Percentiles rank a stretch among this genome's conserved stretches.
Conservation (phyloP, 768 basidiomycete species). For the Suillus paluster region DNA sequence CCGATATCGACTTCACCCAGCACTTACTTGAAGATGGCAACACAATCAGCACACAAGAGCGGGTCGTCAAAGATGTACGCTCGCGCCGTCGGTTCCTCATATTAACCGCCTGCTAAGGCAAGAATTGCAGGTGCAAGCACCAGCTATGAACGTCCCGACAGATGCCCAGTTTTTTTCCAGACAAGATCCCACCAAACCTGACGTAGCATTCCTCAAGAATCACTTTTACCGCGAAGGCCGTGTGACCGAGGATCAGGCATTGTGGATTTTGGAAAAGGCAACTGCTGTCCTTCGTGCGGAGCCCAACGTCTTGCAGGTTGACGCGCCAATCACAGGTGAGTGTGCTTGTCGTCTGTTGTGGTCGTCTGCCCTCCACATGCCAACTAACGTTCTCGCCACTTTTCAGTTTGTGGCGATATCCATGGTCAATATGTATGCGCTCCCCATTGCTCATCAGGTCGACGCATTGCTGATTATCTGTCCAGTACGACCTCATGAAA, state of each 20-base stretch:
- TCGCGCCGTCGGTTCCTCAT: slow-evolving; percentile 7
- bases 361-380: not conserved
- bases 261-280: slow-evolving; percentile 91
- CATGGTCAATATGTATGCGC: slow-evolving; percentile 95
- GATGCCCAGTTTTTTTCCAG: slow-evolving; percentile 91
- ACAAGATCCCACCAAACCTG: slow-evolving; percentile 87
- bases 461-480: slow-evolving; percentile 9
- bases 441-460: slow-evolving; percentile 11
- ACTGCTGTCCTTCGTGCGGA: slow-evolving; percentile 83
- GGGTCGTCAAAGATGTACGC: slow-evolving; percentile 93
- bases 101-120: slow-evolving; percentile 8
- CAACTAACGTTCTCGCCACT: slow-evolving; percentile 6
- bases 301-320: slow-evolving; percentile 90
- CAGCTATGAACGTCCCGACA: slow-evolving; percentile 91
- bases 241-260: slow-evolving; percentile 91
- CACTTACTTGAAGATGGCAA: slow-evolving; percentile 93
- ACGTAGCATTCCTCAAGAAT: slow-evolving; percentile 96
- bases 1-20: slow-evolving; percentile 87
- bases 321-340: slow-evolving; percentile 95
- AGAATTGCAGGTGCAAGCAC: slow-evolving; percentile 85
- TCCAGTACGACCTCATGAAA: slow-evolving; percentile 92
- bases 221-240: slow-evolving; percentile 98
- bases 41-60: slow-evolving; percentile 89
- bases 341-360: not conserved
- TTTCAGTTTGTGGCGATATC: slow-evolving; percentile 92